A percentile compares a stretch with the other conserved stretches of the same genome.
These are phyloP conservation scores for Fusarium luffae DNA, from an alignment of 2,329 filamentous ascomycete species.

Conservation along the genomic window DNA sequence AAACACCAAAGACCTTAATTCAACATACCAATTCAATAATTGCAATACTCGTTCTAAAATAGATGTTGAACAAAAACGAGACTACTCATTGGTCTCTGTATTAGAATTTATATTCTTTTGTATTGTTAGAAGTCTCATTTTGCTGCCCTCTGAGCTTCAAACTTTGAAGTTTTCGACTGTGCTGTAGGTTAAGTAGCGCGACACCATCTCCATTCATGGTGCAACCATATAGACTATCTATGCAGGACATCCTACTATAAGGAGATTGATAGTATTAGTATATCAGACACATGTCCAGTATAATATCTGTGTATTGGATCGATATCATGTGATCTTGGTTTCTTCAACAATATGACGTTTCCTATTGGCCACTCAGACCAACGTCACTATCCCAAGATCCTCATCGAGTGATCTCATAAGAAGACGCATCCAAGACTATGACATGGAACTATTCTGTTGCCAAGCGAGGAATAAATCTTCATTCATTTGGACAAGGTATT, in stretches of 20 bases:
- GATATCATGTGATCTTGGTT: not conserved
- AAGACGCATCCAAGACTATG: not conserved
- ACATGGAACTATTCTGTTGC: not conserved
- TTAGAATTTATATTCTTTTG: accelerated
- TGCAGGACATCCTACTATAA: not conserved
- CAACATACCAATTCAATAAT: not conserved
- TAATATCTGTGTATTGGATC: accelerated
- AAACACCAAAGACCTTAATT: not conserved
- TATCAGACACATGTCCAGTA: not conserved
- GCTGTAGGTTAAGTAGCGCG: not conserved
- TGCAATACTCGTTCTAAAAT: not conserved
- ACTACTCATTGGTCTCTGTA: accelerated
- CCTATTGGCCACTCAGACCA: not conserved
- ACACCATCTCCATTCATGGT: not conserved
- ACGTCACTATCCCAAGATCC: not conserved
- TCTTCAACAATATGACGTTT: not conserved
- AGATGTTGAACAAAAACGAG: not conserved
- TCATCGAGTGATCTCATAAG: not conserved
- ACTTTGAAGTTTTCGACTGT: not conserved
- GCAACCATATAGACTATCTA: not conserved
- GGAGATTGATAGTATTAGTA: not conserved
- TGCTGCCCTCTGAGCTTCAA: no score
- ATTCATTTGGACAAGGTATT: accelerated
- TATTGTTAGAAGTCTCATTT: not conserved
- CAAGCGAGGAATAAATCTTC: not conserved